These are phyloP conservation scores for Claviceps digitariae DNA, from an alignment of 2,329 filamentous ascomycete species.

Conservation along the genomic window DNA sequence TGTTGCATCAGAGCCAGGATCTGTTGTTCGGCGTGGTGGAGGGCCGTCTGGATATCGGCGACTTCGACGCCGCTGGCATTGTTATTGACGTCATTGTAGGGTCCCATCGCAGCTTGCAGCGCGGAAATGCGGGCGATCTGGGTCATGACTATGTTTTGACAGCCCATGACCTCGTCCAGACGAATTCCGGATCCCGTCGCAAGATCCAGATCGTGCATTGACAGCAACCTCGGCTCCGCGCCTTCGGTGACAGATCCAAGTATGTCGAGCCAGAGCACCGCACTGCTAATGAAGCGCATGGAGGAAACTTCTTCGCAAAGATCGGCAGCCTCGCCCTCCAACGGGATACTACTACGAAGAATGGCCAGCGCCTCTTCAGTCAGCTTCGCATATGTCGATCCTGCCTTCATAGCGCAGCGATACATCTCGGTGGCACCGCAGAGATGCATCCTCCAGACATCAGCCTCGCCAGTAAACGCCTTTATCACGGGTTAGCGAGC, in stretches of 20 bases:
- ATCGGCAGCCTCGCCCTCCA: slow-evolving; percentile 10
- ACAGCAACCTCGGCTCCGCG: slow-evolving; percentile 2
- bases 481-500: neutral
- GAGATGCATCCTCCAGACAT: neutral
- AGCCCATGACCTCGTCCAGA: slow-evolving; percentile 11
- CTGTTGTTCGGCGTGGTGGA: neutral
- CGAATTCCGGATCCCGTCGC: slow-evolving; percentile 6
- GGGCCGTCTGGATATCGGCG: neutral
- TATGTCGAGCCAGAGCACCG: slow-evolving; percentile 12
- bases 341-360: slow-evolving; percentile 6
- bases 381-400: neutral
- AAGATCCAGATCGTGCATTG: slow-evolving; percentile 7
- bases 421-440: neutral
- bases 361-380: neutral
- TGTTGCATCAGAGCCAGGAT: neutral
- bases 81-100: neutral
- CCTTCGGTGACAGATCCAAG: slow-evolving; percentile 8
- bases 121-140: slow-evolving; percentile 9
- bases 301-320: slow-evolving; percentile 8
- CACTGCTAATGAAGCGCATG: slow-evolving; percentile 9
- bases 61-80: neutral
- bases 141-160: slow-evolving; percentile 9
- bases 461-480: neutral
- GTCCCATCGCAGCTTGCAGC: neutral
- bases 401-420: neutral